A percentile compares a stretch with the other conserved stretches of the same genome.
Evolutionary conservation across 2,329 filamentous ascomycete species (phyloP).

Genomic region (Penicillium fuscoglaucum): DNA sequence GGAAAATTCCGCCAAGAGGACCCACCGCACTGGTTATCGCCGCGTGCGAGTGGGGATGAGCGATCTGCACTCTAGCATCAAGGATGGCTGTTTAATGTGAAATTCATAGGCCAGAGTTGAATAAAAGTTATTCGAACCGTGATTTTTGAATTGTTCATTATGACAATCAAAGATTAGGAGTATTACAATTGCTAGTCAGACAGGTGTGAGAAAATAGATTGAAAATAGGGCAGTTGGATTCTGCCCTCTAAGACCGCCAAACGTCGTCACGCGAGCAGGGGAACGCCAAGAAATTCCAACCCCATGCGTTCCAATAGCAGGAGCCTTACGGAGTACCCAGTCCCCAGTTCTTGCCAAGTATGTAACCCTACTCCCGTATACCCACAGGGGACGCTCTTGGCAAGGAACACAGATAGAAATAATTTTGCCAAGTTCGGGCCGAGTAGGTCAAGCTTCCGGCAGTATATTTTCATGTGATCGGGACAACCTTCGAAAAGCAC

Average conservation of each 20-base stretch:
- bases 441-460: background rate
- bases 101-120: background rate
- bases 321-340: background rate
- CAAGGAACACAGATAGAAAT: background rate
- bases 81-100: conserved; percentile 53
- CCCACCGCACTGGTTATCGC: conserved; percentile 23
- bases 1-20: conserved; percentile 12
- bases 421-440: background rate
- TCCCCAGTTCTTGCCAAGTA: too few species aligned
- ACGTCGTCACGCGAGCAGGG: background rate
- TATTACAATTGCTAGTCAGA: too few species aligned
- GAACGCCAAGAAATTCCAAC: background rate
- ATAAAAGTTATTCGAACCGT: background rate
- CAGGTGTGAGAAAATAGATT: too few species aligned
- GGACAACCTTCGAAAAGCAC: background rate
- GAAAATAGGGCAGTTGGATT: background rate
- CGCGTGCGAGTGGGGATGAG: conserved; percentile 46
- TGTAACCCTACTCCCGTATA: too few species aligned
- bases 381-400: background rate
- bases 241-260: background rate
- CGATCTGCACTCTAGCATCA: conserved; percentile 51
- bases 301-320: background rate
- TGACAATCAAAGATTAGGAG: too few species aligned
- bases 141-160: background rate
- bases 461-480: background rate